These are phyloP conservation scores for Ogataea siamensis DNA, from an alignment of 805 yeast genomes.

Conservation along the genomic window DNA sequence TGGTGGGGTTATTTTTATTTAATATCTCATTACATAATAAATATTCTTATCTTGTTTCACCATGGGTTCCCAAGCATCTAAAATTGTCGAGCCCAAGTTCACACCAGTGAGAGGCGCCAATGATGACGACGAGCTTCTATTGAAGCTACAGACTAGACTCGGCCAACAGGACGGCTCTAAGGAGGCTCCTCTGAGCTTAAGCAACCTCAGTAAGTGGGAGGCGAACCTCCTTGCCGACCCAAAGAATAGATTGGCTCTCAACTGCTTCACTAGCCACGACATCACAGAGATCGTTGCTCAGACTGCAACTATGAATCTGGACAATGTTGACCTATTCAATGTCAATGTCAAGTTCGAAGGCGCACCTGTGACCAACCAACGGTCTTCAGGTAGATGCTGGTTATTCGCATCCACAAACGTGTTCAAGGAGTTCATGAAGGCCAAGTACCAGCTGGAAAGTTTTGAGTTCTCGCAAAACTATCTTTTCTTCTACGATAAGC, in stretches of 20 bases:
- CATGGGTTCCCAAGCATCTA: constrained; percentile 32
- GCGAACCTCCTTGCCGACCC: constrained; percentile 41
- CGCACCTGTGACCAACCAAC: constrained; percentile 71
- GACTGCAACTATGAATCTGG: constrained; percentile 28
- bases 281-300: constrained; percentile 43
- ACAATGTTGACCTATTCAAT: constrained; percentile 43
- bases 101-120: constrained; percentile 18
- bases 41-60: constrained; percentile 4
- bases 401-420: constrained; percentile 82
- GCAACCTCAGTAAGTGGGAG: constrained; percentile 45
- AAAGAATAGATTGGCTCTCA: constrained; percentile 52
- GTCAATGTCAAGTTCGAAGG: constrained; percentile 48
- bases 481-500: constrained; percentile 79
- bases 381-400: constrained; percentile 85
- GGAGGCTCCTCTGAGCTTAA: constrained; percentile 33
- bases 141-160: constrained; percentile 30
- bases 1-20: constrained; percentile 10
- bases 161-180: constrained; percentile 11
- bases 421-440: constrained; percentile 62
- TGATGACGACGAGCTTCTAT: constrained; percentile 33
- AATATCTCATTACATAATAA: not conserved
- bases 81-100: constrained; percentile 21
- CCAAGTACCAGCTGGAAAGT: constrained; percentile 58
- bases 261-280: constrained; percentile 49
- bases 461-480: constrained; percentile 82